Percentiles rank a stretch among this genome's conserved stretches.
phyloP scores from a whole-genome alignment of 352 stramenopile genomes.

The Sclerospora graminicola region DNA sequence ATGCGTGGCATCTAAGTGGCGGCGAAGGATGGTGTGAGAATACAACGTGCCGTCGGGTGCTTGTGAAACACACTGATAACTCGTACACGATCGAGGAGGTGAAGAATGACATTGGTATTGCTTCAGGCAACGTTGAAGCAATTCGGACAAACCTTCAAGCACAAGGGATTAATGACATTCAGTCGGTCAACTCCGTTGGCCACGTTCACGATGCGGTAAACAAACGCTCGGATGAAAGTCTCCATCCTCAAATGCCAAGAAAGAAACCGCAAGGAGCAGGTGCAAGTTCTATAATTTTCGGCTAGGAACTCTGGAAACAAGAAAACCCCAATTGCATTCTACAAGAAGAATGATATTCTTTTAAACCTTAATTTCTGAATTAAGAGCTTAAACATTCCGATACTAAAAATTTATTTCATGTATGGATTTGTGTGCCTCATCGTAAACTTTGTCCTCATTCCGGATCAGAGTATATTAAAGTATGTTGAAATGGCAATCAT shows the following conservation, averaged over 20 bases:
- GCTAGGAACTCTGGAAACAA: slow-evolving; percentile 17
- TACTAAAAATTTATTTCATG: too few relatives aligned
- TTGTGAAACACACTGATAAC: slow-evolving; percentile 80
- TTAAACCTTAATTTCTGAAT: too few relatives aligned
- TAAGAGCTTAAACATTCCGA: too few relatives aligned
- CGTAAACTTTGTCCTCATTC: slow-evolving; percentile 48
- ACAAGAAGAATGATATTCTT: too few relatives aligned
- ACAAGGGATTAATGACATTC: slow-evolving; percentile 46
- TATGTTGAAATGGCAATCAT: slow-evolving; percentile 56
- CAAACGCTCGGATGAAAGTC: slow-evolving; percentile 37
- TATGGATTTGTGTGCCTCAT: slow-evolving; percentile 35
- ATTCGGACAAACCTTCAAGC: slow-evolving; percentile 71
- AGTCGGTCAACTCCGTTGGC: slow-evolving; percentile 33
- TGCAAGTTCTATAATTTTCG: slow-evolving; percentile 76
- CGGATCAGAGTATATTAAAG: slow-evolving; percentile 81
- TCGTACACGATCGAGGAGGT: slow-evolving; percentile 79
- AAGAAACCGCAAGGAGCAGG: slow-evolving; percentile 76
- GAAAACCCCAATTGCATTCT: too few relatives aligned
- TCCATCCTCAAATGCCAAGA: slow-evolving; percentile 48
- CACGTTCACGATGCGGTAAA: slow-evolving; percentile 45
- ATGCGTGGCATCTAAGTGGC: slow-evolving; percentile 79
- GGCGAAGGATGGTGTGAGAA: slow-evolving; percentile 78
- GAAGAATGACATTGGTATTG: slow-evolving; percentile 75
- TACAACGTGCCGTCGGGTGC: slow-evolving; percentile 77
- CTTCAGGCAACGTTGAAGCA: slow-evolving; percentile 48